Conservation (phyloP, 129 eudicot genomes). For the Chrysanthemum makinoi region DNA sequence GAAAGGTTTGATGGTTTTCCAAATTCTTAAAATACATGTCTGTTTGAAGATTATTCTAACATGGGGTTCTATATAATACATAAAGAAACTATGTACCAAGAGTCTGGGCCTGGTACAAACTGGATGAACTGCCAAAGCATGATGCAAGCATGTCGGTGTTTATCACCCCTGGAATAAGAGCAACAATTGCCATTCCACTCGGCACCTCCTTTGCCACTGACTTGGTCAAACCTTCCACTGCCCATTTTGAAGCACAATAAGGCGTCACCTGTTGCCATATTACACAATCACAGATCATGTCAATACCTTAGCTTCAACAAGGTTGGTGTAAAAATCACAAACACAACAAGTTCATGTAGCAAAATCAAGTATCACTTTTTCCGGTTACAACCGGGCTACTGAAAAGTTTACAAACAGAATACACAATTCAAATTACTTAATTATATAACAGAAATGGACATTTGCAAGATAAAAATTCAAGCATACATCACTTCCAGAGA, state of each 20-base stretch:
- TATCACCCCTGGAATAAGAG: conserved; percentile 88
- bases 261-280: conserved; percentile 74
- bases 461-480: too few species aligned
- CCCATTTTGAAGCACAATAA: conserved; percentile 99
- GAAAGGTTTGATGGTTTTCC: too few species aligned
- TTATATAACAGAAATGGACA: too few species aligned
- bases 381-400: too few species aligned
- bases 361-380: too few species aligned
- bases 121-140: conserved; percentile 83
- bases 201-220: conserved; percentile 95
- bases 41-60: background rate
- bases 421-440: too few species aligned
- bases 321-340: too few species aligned
- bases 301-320: background rate
- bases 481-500: too few species aligned
- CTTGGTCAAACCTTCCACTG: conserved; percentile 82
- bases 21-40: too few species aligned
- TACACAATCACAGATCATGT: background rate
- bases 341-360: too few species aligned
- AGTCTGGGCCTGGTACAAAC: conserved; percentile 78
- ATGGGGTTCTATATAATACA: background rate
- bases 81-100: conserved; percentile 52
- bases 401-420: too few species aligned
- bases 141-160: conserved; percentile 95
- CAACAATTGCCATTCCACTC: conserved; percentile 77